Conservation (phyloP, 176 grass and related monocot genomes). For the Musa beccarii region DNA sequence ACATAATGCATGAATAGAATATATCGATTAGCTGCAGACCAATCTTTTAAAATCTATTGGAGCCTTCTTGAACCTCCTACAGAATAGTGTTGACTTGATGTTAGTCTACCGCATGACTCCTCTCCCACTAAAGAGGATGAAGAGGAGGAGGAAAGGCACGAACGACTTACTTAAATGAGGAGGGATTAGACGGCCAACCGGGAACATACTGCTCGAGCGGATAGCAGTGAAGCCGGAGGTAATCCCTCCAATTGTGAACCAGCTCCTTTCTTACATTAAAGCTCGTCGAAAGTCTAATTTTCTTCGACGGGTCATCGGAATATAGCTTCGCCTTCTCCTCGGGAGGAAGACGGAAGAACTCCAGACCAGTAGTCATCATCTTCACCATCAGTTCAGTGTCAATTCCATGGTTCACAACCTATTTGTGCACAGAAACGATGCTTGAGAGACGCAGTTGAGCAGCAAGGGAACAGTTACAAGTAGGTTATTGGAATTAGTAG, state of each 20-base stretch:
- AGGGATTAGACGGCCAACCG: constrained; percentile 56
- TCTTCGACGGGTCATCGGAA: constrained; percentile 82
- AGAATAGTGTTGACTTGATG: too few relatives aligned
- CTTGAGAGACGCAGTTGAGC: too few relatives aligned
- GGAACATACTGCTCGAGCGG: constrained; percentile 55
- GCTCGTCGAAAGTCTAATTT: constrained; percentile 87
- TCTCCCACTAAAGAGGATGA: neutral
- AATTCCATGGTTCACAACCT: constrained; percentile 71
- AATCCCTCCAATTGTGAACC: constrained; percentile 89
- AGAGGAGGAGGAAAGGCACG: neutral
- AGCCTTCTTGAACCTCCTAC: too few relatives aligned
- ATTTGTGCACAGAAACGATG: neutral
- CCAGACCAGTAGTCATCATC: constrained; percentile 28
- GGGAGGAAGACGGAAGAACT: constrained; percentile 56
- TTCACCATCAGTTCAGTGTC: constrained; percentile 15
- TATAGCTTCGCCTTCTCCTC: constrained; percentile 88
- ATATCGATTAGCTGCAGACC: too few relatives aligned
- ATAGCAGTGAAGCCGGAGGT: constrained; percentile 87
- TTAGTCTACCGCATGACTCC: too few relatives aligned
- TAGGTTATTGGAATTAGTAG: neutral
- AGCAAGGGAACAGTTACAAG: too few relatives aligned
- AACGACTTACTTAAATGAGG: constrained; percentile 45
- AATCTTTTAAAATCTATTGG: too few relatives aligned
- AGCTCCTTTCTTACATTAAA: constrained; percentile 86
- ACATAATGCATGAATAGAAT: too few relatives aligned